phyloP scores from a whole-genome alignment of 169 alveolate species.

The Fabrea salina region DNA sequence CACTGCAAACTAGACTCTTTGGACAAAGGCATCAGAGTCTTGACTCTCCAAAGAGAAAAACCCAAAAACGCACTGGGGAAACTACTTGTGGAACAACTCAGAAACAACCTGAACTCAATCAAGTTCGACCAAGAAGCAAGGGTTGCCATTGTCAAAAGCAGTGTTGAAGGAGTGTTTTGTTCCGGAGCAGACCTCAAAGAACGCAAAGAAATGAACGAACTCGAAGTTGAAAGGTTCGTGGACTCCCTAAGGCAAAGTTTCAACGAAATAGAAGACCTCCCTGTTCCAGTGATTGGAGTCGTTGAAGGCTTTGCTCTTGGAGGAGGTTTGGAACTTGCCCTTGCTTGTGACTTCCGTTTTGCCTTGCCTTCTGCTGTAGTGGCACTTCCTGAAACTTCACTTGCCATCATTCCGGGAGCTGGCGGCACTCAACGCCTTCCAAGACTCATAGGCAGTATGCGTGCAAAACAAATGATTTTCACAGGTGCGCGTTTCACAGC shows the following conservation, averaged over 20 bases:
- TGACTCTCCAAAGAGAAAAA: background rate
- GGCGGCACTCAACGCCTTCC: slow-evolving; percentile 82
- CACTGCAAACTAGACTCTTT: background rate
- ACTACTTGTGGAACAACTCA: background rate
- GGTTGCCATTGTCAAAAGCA: slow-evolving; percentile 54
- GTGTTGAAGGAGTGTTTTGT: slow-evolving; percentile 67
- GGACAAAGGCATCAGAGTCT: background rate
- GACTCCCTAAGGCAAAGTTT: slow-evolving; percentile 54
- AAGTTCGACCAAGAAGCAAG: slow-evolving; percentile 34
- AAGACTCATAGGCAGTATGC: slow-evolving; percentile 71
- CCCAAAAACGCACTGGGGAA: background rate
- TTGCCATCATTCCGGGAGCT: slow-evolving; percentile 87
- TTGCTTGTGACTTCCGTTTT: slow-evolving; percentile 75
- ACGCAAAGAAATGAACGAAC: slow-evolving; percentile 50
- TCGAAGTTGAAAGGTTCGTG: slow-evolving; percentile 55
- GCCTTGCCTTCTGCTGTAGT: slow-evolving; percentile 56
- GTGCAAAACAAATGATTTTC: slow-evolving; percentile 79
- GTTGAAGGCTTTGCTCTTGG: slow-evolving; percentile 83
- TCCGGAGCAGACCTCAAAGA: slow-evolving; percentile 88
- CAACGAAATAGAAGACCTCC: slow-evolving; percentile 46
- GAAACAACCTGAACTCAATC: background rate
- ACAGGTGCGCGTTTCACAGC: slow-evolving; percentile 67
- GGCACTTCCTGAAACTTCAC: slow-evolving; percentile 79
- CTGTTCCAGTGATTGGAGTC: slow-evolving; percentile 73
- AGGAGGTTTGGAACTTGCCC: slow-evolving; percentile 81